Conservation (phyloP, 2,329 filamentous ascomycete species). For the Fusarium zealandicum region DNA sequence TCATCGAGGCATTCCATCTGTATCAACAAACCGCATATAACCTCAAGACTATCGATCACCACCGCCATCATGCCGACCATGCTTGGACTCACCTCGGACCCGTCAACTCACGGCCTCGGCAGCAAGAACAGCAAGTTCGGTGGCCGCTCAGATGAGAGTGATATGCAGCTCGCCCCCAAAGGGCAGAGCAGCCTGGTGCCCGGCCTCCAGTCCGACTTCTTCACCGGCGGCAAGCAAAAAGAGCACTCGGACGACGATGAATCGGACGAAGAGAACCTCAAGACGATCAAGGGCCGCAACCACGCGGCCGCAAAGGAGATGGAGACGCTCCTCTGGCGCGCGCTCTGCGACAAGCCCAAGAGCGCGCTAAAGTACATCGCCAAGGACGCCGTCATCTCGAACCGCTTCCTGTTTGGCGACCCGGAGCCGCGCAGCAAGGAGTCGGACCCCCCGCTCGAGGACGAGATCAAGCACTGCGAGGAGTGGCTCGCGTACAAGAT, state of each 20-base stretch:
- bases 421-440: slow-evolving; percentile 32
- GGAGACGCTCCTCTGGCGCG: slow-evolving; percentile 42
- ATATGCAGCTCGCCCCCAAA: slow-evolving; percentile 33
- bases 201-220: slow-evolving; percentile 39
- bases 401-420: slow-evolving; percentile 41
- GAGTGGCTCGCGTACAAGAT: slow-evolving; percentile 43
- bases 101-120: slow-evolving; percentile 35
- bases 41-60: not conserved
- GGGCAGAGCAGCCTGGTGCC: slow-evolving; percentile 29
- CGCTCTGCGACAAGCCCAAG: slow-evolving; percentile 43
- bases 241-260: slow-evolving; percentile 36
- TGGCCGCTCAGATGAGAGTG: slow-evolving; percentile 13
- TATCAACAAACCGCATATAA: not conserved
- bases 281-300: slow-evolving; percentile 42
- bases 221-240: slow-evolving; percentile 36
- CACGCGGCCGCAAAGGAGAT: slow-evolving; percentile 40
- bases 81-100: slow-evolving; percentile 41
- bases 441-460: slow-evolving; percentile 40
- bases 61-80: slow-evolving; percentile 39
- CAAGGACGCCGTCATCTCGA: slow-evolving; percentile 41
- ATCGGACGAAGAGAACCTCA: slow-evolving; percentile 38
- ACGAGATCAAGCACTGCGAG: slow-evolving; percentile 40
- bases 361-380: slow-evolving; percentile 39
- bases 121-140: slow-evolving; percentile 27
- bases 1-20: not conserved